Evolutionary conservation across 2,329 filamentous ascomycete genomes (phyloP).

Genomic region (Xylariaceae sp.): DNA sequence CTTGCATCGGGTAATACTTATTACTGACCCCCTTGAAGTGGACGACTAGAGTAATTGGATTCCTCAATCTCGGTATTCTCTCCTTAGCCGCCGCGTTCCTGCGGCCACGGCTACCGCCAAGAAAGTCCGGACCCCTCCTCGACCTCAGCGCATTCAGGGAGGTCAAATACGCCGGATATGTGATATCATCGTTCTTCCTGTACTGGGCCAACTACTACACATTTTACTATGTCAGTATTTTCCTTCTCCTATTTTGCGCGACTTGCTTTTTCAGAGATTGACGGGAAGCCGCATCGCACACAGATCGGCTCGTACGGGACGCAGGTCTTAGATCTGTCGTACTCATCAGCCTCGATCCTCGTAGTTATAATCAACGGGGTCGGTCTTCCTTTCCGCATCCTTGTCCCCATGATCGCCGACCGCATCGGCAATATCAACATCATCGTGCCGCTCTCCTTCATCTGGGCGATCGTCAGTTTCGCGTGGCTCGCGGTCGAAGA

Average conservation of each 20-base stretch:
- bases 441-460: constrained; percentile 26
- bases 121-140: constrained; percentile 30
- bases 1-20: background rate
- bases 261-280: background rate
- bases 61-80: constrained; percentile 73
- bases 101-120: constrained; percentile 31
- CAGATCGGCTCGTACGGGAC: constrained; percentile 34
- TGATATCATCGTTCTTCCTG: constrained; percentile 35
- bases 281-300: background rate
- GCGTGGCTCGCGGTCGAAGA: constrained; percentile 37
- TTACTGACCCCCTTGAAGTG: constrained; percentile 17
- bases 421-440: constrained; percentile 36
- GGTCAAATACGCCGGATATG: constrained; percentile 33
- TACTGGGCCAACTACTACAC: constrained; percentile 41
- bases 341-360: constrained; percentile 33
- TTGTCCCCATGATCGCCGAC: constrained; percentile 36
- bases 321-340: constrained; percentile 33
- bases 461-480: constrained; percentile 33
- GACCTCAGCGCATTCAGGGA: constrained; percentile 31
- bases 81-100: constrained; percentile 54
- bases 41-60: constrained; percentile 32
- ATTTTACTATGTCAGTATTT: constrained; percentile 37
- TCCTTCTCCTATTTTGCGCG: background rate
- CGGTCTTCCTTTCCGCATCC: constrained; percentile 35
- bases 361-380: constrained; percentile 39